A percentile compares a stretch with the other conserved stretches of the same genome.
phyloP scores from a whole-genome alignment of 345 rosid species.

The Camelina sativa region DNA sequence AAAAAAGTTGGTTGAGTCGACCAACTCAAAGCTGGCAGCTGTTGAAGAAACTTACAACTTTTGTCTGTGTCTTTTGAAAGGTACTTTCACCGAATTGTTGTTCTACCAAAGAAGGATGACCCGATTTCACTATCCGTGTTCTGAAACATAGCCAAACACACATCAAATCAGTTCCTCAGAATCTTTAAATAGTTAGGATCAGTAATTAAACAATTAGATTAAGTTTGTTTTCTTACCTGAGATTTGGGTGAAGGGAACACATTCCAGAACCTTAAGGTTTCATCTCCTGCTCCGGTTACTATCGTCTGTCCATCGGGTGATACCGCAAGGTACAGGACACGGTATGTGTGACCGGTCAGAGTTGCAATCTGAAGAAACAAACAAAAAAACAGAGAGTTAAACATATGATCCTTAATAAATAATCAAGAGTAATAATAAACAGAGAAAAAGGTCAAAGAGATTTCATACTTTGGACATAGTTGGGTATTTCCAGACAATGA shows the following conservation, averaged over 20 bases:
- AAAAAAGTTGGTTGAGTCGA: conserved; percentile 43
- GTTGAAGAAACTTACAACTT: conserved; percentile 27
- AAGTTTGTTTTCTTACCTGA: conserved; percentile 53
- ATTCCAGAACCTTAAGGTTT: conserved; percentile 95
- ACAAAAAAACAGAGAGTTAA: not conserved
- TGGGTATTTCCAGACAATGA: conserved; percentile 97
- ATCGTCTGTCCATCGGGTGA: conserved; percentile 99
- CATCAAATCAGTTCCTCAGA: not conserved
- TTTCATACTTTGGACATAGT: conserved; percentile 89
- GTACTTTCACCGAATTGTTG: conserved; percentile 41
- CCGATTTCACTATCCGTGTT: conserved; percentile 85
- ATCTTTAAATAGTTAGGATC: too few species aligned
- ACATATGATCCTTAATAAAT: not conserved
- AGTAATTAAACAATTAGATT: not conserved
- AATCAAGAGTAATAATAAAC: conserved; percentile 1
- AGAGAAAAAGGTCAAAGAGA: not conserved
- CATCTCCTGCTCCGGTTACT: conserved; percentile 99
- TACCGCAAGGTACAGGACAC: conserved; percentile 96
- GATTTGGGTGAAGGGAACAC: conserved; percentile 96
- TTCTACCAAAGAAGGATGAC: conserved; percentile 76
- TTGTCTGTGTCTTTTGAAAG: conserved; percentile 22
- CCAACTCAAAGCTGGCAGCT: conserved; percentile 35
- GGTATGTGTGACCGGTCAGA: conserved; percentile 88
- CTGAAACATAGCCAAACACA: conserved; percentile 46
- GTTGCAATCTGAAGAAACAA: conserved; percentile 81